Evolutionary conservation across 257 asterid species (phyloP).

Genomic region (Solanum arcanum): DNA sequence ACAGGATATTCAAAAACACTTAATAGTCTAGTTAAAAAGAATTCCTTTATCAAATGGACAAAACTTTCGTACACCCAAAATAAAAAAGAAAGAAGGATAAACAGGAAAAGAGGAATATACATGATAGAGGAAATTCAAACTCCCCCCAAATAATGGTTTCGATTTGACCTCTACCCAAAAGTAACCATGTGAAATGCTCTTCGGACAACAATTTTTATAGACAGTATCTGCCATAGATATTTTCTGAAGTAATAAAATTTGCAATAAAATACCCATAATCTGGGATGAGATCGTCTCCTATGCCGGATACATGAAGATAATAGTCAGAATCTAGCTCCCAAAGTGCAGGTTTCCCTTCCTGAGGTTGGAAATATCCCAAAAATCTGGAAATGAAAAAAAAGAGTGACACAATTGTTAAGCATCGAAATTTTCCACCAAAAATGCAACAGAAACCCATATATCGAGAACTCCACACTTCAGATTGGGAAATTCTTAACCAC

Average conservation of each 20-base stretch:
- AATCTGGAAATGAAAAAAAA: constrained; percentile 43
- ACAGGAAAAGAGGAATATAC: background rate
- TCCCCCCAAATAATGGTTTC: background rate
- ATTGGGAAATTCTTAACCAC: background rate
- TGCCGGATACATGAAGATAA: constrained; percentile 94
- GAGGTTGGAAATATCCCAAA: constrained; percentile 96
- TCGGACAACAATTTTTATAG: background rate
- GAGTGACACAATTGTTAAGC: background rate
- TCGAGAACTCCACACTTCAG: background rate
- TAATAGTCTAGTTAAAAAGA: background rate
- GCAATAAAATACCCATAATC: constrained; percentile 38
- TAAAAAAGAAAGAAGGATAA: background rate
- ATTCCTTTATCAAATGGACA: background rate
- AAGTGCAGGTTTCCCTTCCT: constrained; percentile 93
- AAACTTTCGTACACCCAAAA: background rate
- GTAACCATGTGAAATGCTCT: background rate
- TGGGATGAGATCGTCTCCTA: constrained; percentile 79
- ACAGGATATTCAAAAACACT: background rate
- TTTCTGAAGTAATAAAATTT: background rate
- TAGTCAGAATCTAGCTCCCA: constrained; percentile 99
- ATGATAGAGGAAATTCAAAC: background rate
- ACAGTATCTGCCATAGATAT: background rate
- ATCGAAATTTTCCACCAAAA: background rate
- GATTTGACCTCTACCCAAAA: background rate
- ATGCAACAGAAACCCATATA: background rate